phyloP scores from a whole-genome alignment of 768 basidiomycete species.

The Termitomyces sp. region DNA sequence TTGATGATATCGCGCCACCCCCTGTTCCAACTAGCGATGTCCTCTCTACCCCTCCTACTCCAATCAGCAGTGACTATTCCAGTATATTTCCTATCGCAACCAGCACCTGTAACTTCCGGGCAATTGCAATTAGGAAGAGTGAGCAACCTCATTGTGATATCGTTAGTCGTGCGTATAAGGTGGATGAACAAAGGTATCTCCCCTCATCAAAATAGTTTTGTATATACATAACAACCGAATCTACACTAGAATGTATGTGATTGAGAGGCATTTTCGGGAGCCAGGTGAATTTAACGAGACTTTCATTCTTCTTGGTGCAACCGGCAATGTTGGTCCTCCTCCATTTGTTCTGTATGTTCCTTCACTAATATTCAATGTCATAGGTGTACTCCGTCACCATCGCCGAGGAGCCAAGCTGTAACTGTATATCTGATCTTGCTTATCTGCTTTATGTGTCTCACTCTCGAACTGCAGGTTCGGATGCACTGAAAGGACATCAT shows the following conservation, averaged over 20 bases:
- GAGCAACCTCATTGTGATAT: too few relatives aligned
- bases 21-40: too few relatives aligned
- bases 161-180: too few relatives aligned
- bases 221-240: background rate
- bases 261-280: constrained; percentile 56
- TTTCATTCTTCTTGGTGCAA: constrained; percentile 74
- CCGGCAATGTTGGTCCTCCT: constrained; percentile 68
- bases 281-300: constrained; percentile 52
- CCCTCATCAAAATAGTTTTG: background rate
- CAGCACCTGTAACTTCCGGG: too few relatives aligned
- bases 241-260: constrained; percentile 70
- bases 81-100: too few relatives aligned
- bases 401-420: constrained; percentile 57
- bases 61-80: too few relatives aligned
- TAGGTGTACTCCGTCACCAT: constrained; percentile 72
- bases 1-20: too few relatives aligned
- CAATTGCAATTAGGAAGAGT: too few relatives aligned
- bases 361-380: background rate
- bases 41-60: too few relatives aligned
- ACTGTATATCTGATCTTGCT: constrained; percentile 37
- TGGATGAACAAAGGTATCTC: too few relatives aligned
- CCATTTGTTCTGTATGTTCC: background rate
- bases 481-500: constrained; percentile 70
- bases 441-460: background rate
- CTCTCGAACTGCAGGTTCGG: constrained; percentile 56